phyloP scores from a whole-genome alignment of 352 stramenopile species.

The Aphanomyces euteiches region DNA sequence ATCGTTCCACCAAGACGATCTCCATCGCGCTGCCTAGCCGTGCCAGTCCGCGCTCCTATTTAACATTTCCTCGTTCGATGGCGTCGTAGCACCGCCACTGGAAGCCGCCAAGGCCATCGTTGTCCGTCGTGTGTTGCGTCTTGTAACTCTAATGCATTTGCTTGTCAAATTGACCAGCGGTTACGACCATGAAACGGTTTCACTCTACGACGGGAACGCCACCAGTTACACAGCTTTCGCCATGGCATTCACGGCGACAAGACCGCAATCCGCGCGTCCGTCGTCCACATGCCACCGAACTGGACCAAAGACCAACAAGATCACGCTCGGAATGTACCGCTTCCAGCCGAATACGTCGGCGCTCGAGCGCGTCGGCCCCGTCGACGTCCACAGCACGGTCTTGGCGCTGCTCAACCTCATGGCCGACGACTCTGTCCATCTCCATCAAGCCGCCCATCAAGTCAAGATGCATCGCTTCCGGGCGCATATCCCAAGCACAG shows the following conservation, averaged over 20 bases:
- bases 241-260: constrained; percentile 11
- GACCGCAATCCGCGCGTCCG: constrained; percentile 27
- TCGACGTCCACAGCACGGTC: constrained; percentile 19
- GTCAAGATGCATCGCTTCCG: constrained; percentile 22
- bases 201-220: not conserved
- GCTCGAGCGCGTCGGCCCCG: not conserved
- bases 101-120: not conserved
- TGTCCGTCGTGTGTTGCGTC: not conserved
- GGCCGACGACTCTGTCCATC: constrained; percentile 15
- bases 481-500: constrained; percentile 23
- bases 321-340: constrained; percentile 23
- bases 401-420: constrained; percentile 13
- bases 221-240: not conserved
- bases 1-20: not conserved
- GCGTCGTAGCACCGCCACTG: too few species aligned
- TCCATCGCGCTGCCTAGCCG: not conserved
- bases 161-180: not conserved
- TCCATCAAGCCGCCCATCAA: constrained; percentile 12
- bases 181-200: not conserved
- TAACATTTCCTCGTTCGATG: too few species aligned
- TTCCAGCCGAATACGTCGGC: constrained; percentile 11
- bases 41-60: too few species aligned
- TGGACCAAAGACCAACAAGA: not conserved
- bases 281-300: not conserved
- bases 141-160: not conserved